phyloP scores from a whole-genome alignment of 805 yeast species.

The Barnettozyma sp. region DNA sequence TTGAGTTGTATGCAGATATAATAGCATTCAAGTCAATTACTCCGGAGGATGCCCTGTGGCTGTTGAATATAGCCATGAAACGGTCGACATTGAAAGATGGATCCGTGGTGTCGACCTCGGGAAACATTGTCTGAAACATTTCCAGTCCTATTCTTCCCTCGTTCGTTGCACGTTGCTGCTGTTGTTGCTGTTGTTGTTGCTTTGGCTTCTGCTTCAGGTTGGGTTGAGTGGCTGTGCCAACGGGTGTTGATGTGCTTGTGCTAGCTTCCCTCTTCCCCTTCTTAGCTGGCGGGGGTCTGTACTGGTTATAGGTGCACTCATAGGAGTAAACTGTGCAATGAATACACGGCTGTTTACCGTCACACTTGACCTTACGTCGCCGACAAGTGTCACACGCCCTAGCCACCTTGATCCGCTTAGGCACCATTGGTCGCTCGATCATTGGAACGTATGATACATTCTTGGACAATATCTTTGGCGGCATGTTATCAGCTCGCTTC shows the following conservation, averaged over 20 bases:
- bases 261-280: constrained; percentile 6
- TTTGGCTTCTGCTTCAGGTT: no score
- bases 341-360: constrained; percentile 77
- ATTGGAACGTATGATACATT: constrained; percentile 19
- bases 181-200: no score
- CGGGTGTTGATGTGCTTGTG: no score
- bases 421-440: constrained; percentile 17
- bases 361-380: constrained; percentile 73
- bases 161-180: no score
- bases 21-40: constrained; percentile 16
- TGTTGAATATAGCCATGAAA: constrained; percentile 14
- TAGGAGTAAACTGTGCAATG: constrained; percentile 86
- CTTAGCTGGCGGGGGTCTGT: constrained; percentile 32
- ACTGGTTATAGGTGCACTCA: constrained; percentile 80
- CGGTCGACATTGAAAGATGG: constrained; percentile 15
- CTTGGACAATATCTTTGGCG: constrained; percentile 23
- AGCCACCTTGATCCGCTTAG: constrained; percentile 56
- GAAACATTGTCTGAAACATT: constrained; percentile 14
- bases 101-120: constrained; percentile 15
- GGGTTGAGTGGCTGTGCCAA: no score
- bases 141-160: constrained; percentile 5
- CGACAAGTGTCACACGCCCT: constrained; percentile 73
- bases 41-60: constrained; percentile 16
- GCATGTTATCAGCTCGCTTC: constrained; percentile 14
- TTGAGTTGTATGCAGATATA: constrained; percentile 12